Evolutionary conservation across 306 rosid genomes (phyloP).

Genomic region (Cucurbita argyrosperma): DNA sequence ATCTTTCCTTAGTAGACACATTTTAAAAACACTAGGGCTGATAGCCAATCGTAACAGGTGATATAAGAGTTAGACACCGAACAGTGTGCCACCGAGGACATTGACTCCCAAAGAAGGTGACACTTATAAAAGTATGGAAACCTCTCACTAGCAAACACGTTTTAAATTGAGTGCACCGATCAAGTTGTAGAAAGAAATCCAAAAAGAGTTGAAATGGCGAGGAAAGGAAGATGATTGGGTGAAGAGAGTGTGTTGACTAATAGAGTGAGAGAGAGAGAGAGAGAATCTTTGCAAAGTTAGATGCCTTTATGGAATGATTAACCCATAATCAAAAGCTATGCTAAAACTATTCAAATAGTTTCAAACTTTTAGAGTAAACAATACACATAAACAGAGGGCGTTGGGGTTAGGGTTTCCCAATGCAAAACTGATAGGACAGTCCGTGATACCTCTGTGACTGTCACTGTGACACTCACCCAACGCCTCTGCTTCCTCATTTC

Average conservation of each 20-base stretch:
- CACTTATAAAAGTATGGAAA: too few relatives aligned
- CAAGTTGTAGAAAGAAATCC: background rate
- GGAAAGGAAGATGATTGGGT: background rate
- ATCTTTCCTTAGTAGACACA: too few relatives aligned
- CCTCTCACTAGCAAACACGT: too few relatives aligned
- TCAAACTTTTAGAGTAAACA: background rate
- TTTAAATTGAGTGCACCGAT: too few relatives aligned
- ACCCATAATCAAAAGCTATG: background rate
- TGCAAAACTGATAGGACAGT: slow-evolving; percentile 1
- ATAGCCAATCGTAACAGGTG: too few relatives aligned
- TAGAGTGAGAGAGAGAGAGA: background rate
- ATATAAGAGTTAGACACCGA: too few relatives aligned
- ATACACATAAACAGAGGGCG: background rate
- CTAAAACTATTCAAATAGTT: background rate
- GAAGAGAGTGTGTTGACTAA: background rate
- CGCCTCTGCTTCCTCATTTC: background rate
- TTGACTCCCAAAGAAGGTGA: too few relatives aligned
- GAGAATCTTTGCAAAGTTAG: slow-evolving; percentile 1
- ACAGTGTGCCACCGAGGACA: too few relatives aligned
- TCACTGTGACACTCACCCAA: background rate
- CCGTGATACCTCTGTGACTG: slow-evolving; percentile 5
- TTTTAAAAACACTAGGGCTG: too few relatives aligned
- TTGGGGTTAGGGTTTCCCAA: background rate
- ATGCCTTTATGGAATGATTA: background rate
- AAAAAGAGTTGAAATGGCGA: background rate